A percentile compares a stretch with the other conserved stretches of the same genome.
Evolutionary conservation across 805 yeast genomes (phyloP).

Genomic region (Alloascoidea africana): DNA sequence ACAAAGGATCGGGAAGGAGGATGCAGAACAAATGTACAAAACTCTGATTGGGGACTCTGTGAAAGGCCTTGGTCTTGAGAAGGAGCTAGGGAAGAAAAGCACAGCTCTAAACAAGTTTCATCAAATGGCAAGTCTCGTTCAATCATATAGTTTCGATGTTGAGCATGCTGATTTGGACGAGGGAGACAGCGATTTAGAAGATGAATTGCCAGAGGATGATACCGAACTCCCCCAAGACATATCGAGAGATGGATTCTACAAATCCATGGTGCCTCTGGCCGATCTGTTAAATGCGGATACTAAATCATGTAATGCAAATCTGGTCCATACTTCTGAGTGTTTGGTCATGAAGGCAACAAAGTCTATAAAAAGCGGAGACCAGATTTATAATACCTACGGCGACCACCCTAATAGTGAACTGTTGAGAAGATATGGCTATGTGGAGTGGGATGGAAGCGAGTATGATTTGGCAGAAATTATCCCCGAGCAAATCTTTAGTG

Average conservation of each 20-base stretch:
- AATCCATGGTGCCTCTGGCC: constrained; percentile 89
- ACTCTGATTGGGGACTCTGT: constrained; percentile 25
- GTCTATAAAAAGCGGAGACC: constrained; percentile 47
- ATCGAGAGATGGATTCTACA: constrained; percentile 21
- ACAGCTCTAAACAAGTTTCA: constrained; percentile 45
- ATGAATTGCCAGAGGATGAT: constrained; percentile 18
- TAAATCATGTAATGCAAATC: constrained; percentile 54
- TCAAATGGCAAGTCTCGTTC: constrained; percentile 60
- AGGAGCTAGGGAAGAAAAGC: constrained; percentile 5
- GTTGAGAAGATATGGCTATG: constrained; percentile 82
- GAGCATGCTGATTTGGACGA: constrained; percentile 19
- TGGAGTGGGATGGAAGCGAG: constrained; percentile 56
- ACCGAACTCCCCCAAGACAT: constrained; percentile 18
- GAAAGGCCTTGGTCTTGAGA: constrained; percentile 17
- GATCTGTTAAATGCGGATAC: constrained; percentile 86
- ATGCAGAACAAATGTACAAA: constrained; percentile 46
- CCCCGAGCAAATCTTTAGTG: constrained; percentile 23
- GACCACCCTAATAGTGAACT: constrained; percentile 87
- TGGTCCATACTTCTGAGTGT: constrained; percentile 31
- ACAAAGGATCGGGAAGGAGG: constrained; percentile 52
- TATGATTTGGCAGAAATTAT: constrained; percentile 74
- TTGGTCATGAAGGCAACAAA: constrained; percentile 62
- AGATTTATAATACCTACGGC: constrained; percentile 79
- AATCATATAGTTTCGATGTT: constrained; percentile 88
- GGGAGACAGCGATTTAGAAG: constrained; percentile 20